These are phyloP conservation scores for Knoxdaviesia capensis DNA, from an alignment of 2,329 filamentous ascomycete genomes.

Conservation along the genomic window DNA sequence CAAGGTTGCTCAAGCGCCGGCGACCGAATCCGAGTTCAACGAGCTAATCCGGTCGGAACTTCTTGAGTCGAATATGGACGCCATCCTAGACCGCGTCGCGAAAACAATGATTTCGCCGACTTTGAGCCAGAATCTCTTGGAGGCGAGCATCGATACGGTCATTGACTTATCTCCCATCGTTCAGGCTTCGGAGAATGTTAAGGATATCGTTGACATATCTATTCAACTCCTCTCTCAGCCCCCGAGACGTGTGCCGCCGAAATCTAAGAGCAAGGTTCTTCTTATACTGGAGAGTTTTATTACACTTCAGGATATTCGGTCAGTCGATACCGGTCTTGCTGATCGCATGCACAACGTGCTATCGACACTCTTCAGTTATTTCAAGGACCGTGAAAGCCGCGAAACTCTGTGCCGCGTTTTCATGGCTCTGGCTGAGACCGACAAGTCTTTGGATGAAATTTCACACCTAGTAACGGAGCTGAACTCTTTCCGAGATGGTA, in stretches of 20 bases:
- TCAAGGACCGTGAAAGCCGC: conserved; percentile 64
- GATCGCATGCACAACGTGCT: conserved; percentile 33
- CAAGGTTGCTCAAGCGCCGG: conserved; percentile 33
- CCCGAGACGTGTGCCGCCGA: conserved; percentile 62
- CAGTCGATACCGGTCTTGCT: conserved; percentile 5
- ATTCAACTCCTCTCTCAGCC: conserved; percentile 71
- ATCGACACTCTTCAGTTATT: conserved; percentile 72
- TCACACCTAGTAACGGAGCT: conserved; percentile 56
- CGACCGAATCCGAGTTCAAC: conserved; percentile 33
- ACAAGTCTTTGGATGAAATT: conserved; percentile 38
- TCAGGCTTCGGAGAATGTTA: conserved; percentile 45
- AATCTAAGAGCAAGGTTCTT: conserved; percentile 63
- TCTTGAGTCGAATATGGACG: conserved; percentile 33
- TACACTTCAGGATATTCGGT: conserved; percentile 32
- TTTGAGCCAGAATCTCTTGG: conserved; percentile 53
- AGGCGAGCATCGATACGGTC: conserved; percentile 59
- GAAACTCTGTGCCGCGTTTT: conserved; percentile 56
- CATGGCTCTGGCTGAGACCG: conserved; percentile 44
- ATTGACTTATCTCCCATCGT: conserved; percentile 57
- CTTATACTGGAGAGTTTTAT: conserved; percentile 68
- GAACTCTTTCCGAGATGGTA: conserved; percentile 55
- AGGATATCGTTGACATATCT: conserved; percentile 60
- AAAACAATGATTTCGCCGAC: conserved; percentile 39
- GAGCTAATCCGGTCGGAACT: conserved; percentile 34
- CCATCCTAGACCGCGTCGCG: conserved; percentile 48